phyloP scores from a whole-genome alignment of 371 early-diverging fungal genomes.

The Phascolomyces articulosus region DNA sequence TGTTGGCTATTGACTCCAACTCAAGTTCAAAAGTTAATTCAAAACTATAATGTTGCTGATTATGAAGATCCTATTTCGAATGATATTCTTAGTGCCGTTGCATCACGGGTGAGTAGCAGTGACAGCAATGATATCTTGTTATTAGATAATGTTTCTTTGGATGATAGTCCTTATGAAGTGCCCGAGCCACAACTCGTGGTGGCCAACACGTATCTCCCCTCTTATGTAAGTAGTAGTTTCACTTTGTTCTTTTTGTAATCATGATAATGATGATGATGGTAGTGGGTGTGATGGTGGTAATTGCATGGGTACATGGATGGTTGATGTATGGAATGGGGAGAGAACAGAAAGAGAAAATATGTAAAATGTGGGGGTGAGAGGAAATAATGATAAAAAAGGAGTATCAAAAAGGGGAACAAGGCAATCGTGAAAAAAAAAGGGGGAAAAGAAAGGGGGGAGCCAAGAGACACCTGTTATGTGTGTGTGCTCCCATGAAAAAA shows the following conservation, averaged over 20 bases:
- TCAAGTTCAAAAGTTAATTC: conserved; percentile 94
- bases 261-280: too few species aligned
- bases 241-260: not conserved
- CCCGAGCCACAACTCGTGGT: conserved; percentile 61
- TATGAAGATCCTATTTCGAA: conserved; percentile 88
- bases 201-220: conserved; percentile 61
- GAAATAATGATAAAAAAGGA: too few species aligned
- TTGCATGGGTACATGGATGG: too few species aligned
- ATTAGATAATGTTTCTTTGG: conserved; percentile 81
- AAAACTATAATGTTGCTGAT: conserved; percentile 76
- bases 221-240: conserved; percentile 34
- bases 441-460: not conserved
- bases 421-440: not conserved
- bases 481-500: not conserved
- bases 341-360: too few species aligned
- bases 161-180: conserved; percentile 68
- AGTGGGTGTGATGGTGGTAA: too few species aligned
- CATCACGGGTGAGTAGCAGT: conserved; percentile 70
- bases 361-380: too few species aligned
- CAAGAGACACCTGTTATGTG: too few species aligned
- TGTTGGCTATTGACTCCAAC: conserved; percentile 93
- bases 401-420: not conserved
- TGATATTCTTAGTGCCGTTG: conserved; percentile 90
- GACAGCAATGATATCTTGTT: conserved; percentile 79
- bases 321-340: not conserved